These are phyloP conservation scores for Gremmenia infestans DNA, from an alignment of 2,329 filamentous ascomycete genomes.

Conservation along the genomic window DNA sequence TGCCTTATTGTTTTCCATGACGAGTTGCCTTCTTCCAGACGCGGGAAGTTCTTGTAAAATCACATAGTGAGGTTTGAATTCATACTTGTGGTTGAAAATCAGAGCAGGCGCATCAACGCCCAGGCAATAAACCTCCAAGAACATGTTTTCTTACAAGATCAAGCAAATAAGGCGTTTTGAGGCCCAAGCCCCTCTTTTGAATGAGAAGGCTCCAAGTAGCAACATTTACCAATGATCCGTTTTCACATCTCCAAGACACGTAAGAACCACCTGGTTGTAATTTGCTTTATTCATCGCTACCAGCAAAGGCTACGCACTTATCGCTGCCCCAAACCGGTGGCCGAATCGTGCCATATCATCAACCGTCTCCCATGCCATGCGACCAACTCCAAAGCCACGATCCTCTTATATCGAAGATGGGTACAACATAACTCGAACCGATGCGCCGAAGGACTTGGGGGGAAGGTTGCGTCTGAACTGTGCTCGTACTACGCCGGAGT, in stretches of 20 bases:
- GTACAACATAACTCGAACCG: constrained; percentile 96
- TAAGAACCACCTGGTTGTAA: constrained; percentile 26
- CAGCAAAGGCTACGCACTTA: constrained; percentile 47
- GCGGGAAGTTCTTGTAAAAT: too few species aligned
- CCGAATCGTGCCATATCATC: constrained; percentile 55
- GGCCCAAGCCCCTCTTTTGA: not conserved
- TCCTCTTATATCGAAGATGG: constrained; percentile 86
- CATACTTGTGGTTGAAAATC: not conserved
- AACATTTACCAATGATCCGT: not conserved
- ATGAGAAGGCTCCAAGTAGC: not conserved
- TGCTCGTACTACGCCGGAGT: constrained; percentile 96
- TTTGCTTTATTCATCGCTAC: constrained; percentile 49
- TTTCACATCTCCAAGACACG: not conserved
- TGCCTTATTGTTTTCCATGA: too few species aligned
- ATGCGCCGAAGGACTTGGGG: constrained; percentile 92
- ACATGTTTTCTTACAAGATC: not conserved
- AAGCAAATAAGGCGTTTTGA: not conserved
- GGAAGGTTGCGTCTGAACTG: constrained; percentile 97
- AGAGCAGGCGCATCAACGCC: not conserved
- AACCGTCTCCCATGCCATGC: constrained; percentile 53
- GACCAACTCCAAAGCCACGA: constrained; percentile 41
- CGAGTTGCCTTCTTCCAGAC: too few species aligned
- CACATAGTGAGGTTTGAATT: too few species aligned
- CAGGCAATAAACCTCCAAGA: not conserved
- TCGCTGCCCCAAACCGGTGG: constrained; percentile 46